These are phyloP conservation scores for Pythium periplocum DNA, from an alignment of 352 stramenopile genomes.

Conservation along the genomic window DNA sequence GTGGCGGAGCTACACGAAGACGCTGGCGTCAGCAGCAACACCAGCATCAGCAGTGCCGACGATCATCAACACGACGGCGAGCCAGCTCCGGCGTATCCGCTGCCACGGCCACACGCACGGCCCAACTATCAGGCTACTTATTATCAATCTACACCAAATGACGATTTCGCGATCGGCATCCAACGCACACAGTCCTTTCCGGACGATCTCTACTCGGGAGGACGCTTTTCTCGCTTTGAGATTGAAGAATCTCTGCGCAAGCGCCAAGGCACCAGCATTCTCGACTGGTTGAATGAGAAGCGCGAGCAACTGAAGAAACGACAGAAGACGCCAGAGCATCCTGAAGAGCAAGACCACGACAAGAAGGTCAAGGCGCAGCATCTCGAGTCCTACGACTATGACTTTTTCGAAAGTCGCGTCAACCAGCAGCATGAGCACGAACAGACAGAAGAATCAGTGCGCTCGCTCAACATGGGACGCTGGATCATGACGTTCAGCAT, in stretches of 20 bases:
- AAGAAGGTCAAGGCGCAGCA: conserved; percentile 83
- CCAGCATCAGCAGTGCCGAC: conserved; percentile 11
- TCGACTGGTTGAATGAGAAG: conserved; percentile 60
- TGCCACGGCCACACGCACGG: neutral
- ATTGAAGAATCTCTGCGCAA: conserved; percentile 66
- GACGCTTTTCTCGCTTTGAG: conserved; percentile 71
- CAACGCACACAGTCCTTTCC: conserved; percentile 79
- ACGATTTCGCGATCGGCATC: conserved; percentile 24
- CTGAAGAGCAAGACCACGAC: conserved; percentile 47
- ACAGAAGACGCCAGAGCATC: conserved; percentile 18
- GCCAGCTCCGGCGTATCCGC: neutral
- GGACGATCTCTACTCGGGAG: conserved; percentile 65
- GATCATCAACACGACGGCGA: conserved; percentile 3
- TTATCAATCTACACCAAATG: neutral
- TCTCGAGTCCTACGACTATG: conserved; percentile 83
- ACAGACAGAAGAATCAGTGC: conserved; percentile 67
- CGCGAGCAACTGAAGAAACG: conserved; percentile 19
- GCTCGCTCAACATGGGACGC: conserved; percentile 77
- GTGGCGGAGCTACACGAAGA: conserved; percentile 9
- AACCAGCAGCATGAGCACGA: conserved; percentile 87
- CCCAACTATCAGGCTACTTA: conserved; percentile 24
- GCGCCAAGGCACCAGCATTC: conserved; percentile 55
- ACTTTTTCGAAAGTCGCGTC: conserved; percentile 83
- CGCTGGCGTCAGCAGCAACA: conserved; percentile 13
- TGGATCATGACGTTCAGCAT: conserved; percentile 96